Conservation (phyloP, 352 stramenopile species). For the Phytophthora ramorum region DNA sequence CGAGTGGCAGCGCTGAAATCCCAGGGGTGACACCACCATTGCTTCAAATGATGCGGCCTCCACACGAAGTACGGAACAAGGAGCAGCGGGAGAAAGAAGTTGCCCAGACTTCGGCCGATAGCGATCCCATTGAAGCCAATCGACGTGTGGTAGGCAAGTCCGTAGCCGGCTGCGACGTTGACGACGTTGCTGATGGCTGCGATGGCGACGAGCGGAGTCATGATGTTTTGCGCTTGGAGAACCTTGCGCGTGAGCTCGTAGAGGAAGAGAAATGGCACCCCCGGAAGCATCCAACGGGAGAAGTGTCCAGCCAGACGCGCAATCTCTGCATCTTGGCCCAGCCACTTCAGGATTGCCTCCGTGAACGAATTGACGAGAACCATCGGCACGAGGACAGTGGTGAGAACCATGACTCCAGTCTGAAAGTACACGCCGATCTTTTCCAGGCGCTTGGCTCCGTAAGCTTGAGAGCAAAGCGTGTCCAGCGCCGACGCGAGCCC, state of each 20-base stretch:
- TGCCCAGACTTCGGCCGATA: neutral
- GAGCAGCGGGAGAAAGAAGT: neutral
- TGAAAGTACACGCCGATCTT: constrained; percentile 82
- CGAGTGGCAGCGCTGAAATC: neutral
- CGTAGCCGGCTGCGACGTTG: neutral
- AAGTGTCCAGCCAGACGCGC: constrained; percentile 54
- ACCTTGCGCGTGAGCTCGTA: constrained; percentile 82
- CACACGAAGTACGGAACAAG: neutral
- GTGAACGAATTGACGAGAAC: neutral
- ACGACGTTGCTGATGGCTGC: neutral
- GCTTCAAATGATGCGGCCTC: neutral
- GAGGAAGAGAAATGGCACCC: constrained; percentile 66
- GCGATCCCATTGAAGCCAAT: neutral
- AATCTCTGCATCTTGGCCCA: neutral
- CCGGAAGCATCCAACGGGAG: constrained; percentile 53
- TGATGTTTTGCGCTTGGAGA: constrained; percentile 70
- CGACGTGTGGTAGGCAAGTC: neutral
- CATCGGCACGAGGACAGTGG: neutral
- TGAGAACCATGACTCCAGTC: constrained; percentile 58
- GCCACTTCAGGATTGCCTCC: neutral
- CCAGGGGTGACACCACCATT: constrained; percentile 3
- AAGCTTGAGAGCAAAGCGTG: constrained; percentile 70
- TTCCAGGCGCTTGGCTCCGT: constrained; percentile 50
- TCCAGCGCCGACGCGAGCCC: constrained; percentile 71
- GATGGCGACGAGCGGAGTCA: constrained; percentile 62